Percentiles rank a stretch among this genome's conserved stretches.
phyloP scores from a whole-genome alignment of 2,329 filamentous ascomycete species.

The Fusarium sp. region DNA sequence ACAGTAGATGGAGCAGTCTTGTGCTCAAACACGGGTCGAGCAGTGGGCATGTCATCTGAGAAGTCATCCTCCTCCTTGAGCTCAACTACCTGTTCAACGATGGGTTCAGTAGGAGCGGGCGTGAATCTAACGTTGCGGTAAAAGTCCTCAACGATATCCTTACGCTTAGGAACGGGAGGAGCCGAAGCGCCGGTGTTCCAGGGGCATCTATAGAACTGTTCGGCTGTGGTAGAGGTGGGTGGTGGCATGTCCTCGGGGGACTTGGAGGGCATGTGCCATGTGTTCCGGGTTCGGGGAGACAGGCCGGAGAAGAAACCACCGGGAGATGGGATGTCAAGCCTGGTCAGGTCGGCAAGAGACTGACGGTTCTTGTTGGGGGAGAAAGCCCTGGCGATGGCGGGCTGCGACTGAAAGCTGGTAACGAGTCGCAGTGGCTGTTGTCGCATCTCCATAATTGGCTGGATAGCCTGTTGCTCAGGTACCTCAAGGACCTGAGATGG shows the following conservation, averaged over 20 bases:
- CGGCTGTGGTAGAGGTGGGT: slow-evolving; percentile 90
- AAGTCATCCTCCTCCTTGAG: slow-evolving; percentile 61
- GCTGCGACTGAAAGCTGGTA: slow-evolving; percentile 54
- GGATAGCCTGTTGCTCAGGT: slow-evolving; percentile 45
- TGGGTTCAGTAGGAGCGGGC: slow-evolving; percentile 54
- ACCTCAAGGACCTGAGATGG: slow-evolving; percentile 60
- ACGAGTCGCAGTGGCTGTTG: slow-evolving; percentile 65
- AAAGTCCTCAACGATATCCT: slow-evolving; percentile 56
- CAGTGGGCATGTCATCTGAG: slow-evolving; percentile 75
- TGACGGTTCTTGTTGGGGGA: slow-evolving; percentile 58
- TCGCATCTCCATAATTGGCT: slow-evolving; percentile 58
- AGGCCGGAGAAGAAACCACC: slow-evolving; percentile 92
- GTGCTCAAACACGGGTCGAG: slow-evolving; percentile 61
- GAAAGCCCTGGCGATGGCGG: slow-evolving; percentile 36
- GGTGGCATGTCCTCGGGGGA: slow-evolving; percentile 67
- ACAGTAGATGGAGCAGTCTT: slow-evolving; percentile 49
- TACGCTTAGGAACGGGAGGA: slow-evolving; percentile 53
- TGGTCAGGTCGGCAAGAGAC: slow-evolving; percentile 79
- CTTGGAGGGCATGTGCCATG: slow-evolving; percentile 77
- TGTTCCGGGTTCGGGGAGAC: slow-evolving; percentile 79
- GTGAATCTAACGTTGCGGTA: slow-evolving; percentile 56
- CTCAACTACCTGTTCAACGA: slow-evolving; percentile 76
- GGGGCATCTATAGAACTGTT: slow-evolving; percentile 89
- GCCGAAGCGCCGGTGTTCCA: slow-evolving; percentile 69
- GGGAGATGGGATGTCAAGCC: slow-evolving; percentile 89